A percentile compares a stretch with the other conserved stretches of the same genome.
Conservation (phyloP, 805 yeast genomes). For the Wickerhamomyces bovis region DNA sequence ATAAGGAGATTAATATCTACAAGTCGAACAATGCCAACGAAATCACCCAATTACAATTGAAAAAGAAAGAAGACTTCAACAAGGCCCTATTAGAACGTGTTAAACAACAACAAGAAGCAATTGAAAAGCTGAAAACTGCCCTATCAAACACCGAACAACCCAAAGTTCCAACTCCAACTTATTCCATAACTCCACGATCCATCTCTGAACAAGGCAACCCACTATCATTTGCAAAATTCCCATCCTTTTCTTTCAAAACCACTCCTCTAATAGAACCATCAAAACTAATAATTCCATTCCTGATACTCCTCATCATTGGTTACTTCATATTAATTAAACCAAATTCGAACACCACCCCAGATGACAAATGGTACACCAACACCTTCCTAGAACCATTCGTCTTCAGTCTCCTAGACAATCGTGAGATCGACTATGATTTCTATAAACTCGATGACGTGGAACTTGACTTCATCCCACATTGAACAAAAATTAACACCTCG, state of each 20-base stretch:
- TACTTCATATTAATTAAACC: not conserved
- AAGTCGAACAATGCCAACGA: constrained; percentile 5
- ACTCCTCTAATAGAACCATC: not conserved
- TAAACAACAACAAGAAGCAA: constrained; percentile 15
- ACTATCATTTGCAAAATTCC: not conserved
- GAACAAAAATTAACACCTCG: not conserved
- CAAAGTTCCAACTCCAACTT: constrained; percentile 1
- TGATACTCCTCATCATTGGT: not conserved
- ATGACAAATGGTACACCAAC: constrained; percentile 12
- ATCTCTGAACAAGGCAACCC: not conserved
- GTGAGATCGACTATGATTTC: constrained; percentile 20
- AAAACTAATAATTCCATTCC: not conserved
- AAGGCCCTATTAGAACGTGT: constrained; percentile 14
- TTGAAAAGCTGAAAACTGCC: constrained; percentile 9
- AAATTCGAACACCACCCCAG: not conserved
- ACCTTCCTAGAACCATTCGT: constrained; percentile 14
- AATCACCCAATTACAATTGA: not conserved
- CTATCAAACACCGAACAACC: constrained; percentile 7
- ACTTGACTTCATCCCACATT: constrained; percentile 7
- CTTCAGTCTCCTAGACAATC: constrained; percentile 9
- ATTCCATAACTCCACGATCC: not conserved
- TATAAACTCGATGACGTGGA: constrained; percentile 16
- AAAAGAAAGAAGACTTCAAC: constrained; percentile 10
- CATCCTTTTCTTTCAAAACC: not conserved
- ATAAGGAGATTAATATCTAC: constrained; percentile 9